Evolutionary conservation across 2,329 filamentous ascomycete genomes (phyloP).

Genomic region (Neonectria punicea): DNA sequence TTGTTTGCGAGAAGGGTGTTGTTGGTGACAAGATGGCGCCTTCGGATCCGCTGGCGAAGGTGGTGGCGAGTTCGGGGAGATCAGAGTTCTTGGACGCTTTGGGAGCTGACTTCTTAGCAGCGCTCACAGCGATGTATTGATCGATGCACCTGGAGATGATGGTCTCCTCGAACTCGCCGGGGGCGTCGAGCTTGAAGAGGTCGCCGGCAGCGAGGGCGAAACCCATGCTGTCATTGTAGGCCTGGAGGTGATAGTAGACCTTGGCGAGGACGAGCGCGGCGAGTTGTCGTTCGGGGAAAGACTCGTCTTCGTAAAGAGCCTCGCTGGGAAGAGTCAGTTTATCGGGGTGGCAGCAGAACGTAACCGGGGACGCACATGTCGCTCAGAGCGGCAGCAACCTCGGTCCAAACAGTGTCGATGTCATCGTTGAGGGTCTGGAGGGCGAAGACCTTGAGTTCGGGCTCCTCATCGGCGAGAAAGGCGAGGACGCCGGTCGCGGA

Average conservation of each 20-base stretch:
- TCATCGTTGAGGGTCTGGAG: conserved; percentile 95
- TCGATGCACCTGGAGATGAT: conserved; percentile 99
- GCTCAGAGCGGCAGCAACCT: conserved; percentile 90
- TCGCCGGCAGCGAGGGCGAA: conserved; percentile 96
- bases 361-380: conserved; percentile 75
- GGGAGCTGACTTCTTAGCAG: conserved; percentile 60
- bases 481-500: conserved; percentile 95
- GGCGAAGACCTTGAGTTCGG: conserved; percentile 93
- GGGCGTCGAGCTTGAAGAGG: conserved; percentile 90
- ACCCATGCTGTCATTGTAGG: conserved; percentile 99
- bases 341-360: conserved; percentile 6
- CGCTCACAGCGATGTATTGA: conserved; percentile 87
- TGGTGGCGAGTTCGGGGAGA: conserved; percentile 79
- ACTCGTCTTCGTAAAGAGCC: conserved; percentile 95
- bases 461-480: conserved; percentile 94
- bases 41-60: conserved; percentile 77
- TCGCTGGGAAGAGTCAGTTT: conserved; percentile 68
- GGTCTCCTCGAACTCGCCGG: conserved; percentile 97
- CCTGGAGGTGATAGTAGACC: conserved; percentile 98
- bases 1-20: conserved; percentile 94
- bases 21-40: conserved; percentile 86
- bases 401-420: conserved; percentile 97
- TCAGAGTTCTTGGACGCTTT: conserved; percentile 56
- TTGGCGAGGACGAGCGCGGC: conserved; percentile 95
- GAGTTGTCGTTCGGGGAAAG: conserved; percentile 91